These are phyloP conservation scores for Yamadazyma atlantica DNA, from an alignment of 1,139 yeast genomes.

Conservation along the genomic window DNA sequence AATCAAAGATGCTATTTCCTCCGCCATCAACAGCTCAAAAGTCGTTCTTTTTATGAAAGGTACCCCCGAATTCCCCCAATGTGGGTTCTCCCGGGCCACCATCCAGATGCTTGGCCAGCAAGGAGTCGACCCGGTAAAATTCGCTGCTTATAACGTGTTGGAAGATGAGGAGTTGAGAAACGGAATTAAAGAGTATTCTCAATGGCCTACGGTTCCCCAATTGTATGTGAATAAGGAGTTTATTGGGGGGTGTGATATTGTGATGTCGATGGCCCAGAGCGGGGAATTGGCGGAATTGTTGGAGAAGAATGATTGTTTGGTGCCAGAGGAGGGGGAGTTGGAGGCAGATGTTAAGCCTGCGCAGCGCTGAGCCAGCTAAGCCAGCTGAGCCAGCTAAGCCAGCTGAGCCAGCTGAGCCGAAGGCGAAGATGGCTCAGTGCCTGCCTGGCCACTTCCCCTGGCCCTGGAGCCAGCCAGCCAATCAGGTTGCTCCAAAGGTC, in stretches of 20 bases:
- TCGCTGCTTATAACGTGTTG: constrained; percentile 95
- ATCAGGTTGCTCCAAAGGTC: no score
- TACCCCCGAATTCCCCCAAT: constrained; percentile 96
- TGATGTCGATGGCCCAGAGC: constrained; percentile 83
- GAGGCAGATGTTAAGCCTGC: constrained; percentile 40
- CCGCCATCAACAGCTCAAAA: constrained; percentile 84
- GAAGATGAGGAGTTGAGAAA: constrained; percentile 91
- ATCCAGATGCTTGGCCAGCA: constrained; percentile 92
- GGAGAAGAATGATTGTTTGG: constrained; percentile 75
- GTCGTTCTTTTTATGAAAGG: constrained; percentile 96
- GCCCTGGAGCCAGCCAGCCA: no score
- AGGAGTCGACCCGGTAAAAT: constrained; percentile 94
- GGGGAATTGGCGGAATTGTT: constrained; percentile 90
- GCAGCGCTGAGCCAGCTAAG: no score
- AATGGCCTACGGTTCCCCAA: constrained; percentile 93
- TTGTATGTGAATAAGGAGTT: constrained; percentile 76
- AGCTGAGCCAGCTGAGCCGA: no score
- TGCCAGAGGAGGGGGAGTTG: constrained; percentile 62
- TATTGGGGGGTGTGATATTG: constrained; percentile 96
- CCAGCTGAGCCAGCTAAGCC: no score
- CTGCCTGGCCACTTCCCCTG: no score
- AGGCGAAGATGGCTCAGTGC: no score
- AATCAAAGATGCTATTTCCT: constrained; percentile 77
- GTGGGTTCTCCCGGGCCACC: constrained; percentile 96
- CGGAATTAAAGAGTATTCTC: constrained; percentile 92